Base-by-base conservation (phyloP, 306 rosid species). In the Sechiopsis laciniata region DNA sequence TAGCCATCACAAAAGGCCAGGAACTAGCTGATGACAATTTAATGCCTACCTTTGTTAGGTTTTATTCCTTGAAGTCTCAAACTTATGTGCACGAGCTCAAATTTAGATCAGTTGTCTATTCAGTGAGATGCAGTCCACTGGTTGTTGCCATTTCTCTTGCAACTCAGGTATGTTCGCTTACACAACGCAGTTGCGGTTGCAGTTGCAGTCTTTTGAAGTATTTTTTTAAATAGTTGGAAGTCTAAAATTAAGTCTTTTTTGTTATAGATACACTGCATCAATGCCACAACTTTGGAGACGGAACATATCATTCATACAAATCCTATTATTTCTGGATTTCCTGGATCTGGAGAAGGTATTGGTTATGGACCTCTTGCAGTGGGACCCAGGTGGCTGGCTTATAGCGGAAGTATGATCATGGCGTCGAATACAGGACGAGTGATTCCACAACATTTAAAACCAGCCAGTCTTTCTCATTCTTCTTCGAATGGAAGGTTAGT, bases 371-470 rank as follows among this genome's bases (percentile, higher is more conserved):
- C 99, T 68, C 96, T 95, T 79, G 99, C 99, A 0, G 85, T 91
- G 66, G 99, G 99, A 50, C 83, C 96, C 22, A 87, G 99, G 83
- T 95, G 97, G 99, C 71, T 95, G 64, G 99, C 99, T 75, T 95
- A 95, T 71, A 95, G 97, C 82, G 97, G 97, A 79, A 82, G 88
- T 59, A 90, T 89, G 5, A 84, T 88, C 72, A 78, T 72, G 17
- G 76, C 78, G 22, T 80, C 87, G 40, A 79, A 79, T 84, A 72
- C 87, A 0, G 96, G 90, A 59, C 88, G 87, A 72, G 96, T 95
- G 26, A 87, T 74, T 42, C 95, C 91, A 3, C 93, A 95, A 68
- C 90, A 95, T 71, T 76, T 95, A 81, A 79, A 79, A 29, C 81
- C 88, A 71, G 86, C 84, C 32, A 88, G 95, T 78, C 78, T 84